phyloP scores from a whole-genome alignment of 768 basidiomycete genomes.

The Hydnomerulius pinastri region DNA sequence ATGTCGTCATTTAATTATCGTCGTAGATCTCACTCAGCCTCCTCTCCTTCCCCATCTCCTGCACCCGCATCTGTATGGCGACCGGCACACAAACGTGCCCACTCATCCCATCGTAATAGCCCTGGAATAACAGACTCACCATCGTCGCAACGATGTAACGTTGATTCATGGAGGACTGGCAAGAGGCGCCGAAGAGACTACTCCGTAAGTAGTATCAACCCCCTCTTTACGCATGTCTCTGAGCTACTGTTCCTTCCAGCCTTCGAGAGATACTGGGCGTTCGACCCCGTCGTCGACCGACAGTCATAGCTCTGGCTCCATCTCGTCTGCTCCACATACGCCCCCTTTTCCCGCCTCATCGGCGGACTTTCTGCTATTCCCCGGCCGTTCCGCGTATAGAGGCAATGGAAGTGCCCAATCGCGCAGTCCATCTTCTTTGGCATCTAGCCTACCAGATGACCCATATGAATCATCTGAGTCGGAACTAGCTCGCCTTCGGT shows the following conservation, averaged over 20 bases:
- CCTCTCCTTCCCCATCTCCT: constrained; percentile 37
- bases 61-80: constrained; percentile 42
- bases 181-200: constrained; percentile 54
- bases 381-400: constrained; percentile 22
- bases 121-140: constrained; percentile 36
- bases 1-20: constrained; percentile 46
- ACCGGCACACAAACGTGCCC: constrained; percentile 50
- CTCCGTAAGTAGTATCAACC: constrained; percentile 39
- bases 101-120: constrained; percentile 39
- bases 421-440: constrained; percentile 25
- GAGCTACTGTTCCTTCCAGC: constrained; percentile 14
- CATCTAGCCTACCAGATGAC: constrained; percentile 19
- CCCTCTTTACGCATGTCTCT: constrained; percentile 1
- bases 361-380: constrained; percentile 50
- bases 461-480: constrained; percentile 22
- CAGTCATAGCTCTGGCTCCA: constrained; percentile 24
- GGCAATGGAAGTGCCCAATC: constrained; percentile 7
- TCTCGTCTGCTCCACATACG: constrained; percentile 31
- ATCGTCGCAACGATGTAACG: constrained; percentile 49
- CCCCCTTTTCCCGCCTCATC: constrained; percentile 49
- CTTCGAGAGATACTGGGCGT: constrained; percentile 24
- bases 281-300: constrained; percentile 33
- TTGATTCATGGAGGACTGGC: constrained; percentile 53
- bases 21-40: constrained; percentile 54
- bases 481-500: constrained; percentile 50